Evolutionary conservation across 1,139 yeast species (phyloP).

Genomic region (Hansenula sp.): DNA sequence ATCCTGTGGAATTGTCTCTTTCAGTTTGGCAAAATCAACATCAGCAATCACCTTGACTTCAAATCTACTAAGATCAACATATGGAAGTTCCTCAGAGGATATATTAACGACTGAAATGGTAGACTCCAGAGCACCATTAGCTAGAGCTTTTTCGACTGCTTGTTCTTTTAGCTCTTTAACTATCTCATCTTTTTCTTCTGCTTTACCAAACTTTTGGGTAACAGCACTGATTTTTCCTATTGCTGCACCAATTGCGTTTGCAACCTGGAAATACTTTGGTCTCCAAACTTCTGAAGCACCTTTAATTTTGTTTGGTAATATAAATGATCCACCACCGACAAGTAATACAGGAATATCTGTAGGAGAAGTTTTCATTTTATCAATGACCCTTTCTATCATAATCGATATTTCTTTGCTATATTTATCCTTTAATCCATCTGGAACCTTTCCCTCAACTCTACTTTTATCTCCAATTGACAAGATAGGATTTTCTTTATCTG

Average conservation of each 20-base stretch:
- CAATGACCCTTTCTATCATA: slow-evolving; percentile 30
- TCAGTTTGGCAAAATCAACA: slow-evolving; percentile 30
- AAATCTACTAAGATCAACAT: slow-evolving; percentile 32
- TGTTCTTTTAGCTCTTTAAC: slow-evolving; percentile 24
- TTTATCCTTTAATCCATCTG: slow-evolving; percentile 7
- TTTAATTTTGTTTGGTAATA: slow-evolving; percentile 30
- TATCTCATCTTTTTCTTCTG: slow-evolving; percentile 23
- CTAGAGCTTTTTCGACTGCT: slow-evolving; percentile 20
- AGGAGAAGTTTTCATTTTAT: slow-evolving; percentile 38
- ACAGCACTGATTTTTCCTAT: slow-evolving; percentile 34
- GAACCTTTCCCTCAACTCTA: slow-evolving; percentile 18
- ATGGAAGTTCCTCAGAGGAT: slow-evolving; percentile 35
- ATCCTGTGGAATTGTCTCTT: not conserved
- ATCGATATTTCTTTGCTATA: slow-evolving; percentile 12
- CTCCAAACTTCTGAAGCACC: slow-evolving; percentile 38
- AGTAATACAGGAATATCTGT: slow-evolving; percentile 37
- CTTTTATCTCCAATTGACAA: slow-evolving; percentile 23
- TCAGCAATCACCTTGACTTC: slow-evolving; percentile 37
- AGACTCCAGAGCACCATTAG: slow-evolving; percentile 28
- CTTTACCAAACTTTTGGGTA: slow-evolving; percentile 21
- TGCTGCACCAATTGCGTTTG: slow-evolving; percentile 46
- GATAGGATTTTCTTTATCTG: slow-evolving; percentile 7
- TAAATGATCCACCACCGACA: slow-evolving; percentile 43
- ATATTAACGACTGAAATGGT: slow-evolving; percentile 30
- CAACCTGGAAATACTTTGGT: slow-evolving; percentile 36